Evolutionary conservation across 768 basidiomycete genomes (phyloP), one percentile per base, ranked within the genome.

Genomic region (Naganishia randhawae): DNA sequence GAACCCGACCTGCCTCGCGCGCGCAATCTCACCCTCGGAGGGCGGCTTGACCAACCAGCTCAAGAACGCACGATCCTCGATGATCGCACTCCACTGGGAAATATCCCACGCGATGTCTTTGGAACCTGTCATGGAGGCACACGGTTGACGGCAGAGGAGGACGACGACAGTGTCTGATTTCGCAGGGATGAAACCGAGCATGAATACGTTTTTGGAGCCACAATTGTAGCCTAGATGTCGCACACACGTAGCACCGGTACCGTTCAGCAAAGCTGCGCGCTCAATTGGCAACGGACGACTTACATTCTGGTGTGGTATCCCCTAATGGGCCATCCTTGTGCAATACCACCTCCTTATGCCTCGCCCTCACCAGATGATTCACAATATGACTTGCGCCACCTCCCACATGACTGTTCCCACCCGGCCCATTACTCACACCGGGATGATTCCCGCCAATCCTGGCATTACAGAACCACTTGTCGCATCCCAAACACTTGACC

Each of bases 21-120:
- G 86, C 27, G 97, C 86, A 78, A 96, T 92, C 78, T 99, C 96
- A 0, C 90, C 89, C 82, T 98, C 96, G 73, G 88, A 91, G 1
- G 96, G 96, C 13, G 94, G 90, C 77, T 97, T 97, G 75, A 98
- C 95, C 62, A 99, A 84, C 96, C 96, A 99, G 4, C 94, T 94
- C n/a, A 99, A 84, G 84, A 99, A 99, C 3, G 91, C 92, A 33
- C 96, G 87, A 80, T 99, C 96, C 74, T 99, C 96, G 71, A 99
- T 99, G 71, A 99, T 87, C 14, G 96, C 95, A 11, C 93, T 93
- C 96, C 96, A 99, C 48, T 98, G 87, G 0, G 91, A 85, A 5
- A 94, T 90, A 75, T 99, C 98, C 96, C 96, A 99, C 1, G 92
- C 93, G 74, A 98, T 97, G 78, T 99, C 96, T 77, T 94, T 94